Base-by-base conservation (phyloP, 2,329 filamentous ascomycete species). In the Microsporum ferrugineum region DNA sequence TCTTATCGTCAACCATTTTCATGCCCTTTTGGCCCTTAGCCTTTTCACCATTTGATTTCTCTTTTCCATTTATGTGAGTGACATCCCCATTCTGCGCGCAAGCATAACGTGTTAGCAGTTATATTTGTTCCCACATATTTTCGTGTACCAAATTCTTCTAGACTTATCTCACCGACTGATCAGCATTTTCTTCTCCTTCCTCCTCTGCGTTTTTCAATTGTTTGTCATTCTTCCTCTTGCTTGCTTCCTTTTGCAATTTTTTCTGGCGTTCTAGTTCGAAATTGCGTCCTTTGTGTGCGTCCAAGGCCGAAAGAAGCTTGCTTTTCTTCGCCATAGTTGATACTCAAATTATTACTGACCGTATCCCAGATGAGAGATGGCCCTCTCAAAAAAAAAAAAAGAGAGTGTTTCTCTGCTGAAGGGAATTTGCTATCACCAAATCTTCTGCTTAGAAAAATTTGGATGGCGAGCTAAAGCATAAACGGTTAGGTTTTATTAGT, bases 221-320 rank as follows among this genome's bases (percentile, higher is more conserved):
- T 66, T 43, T 43, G 5, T 43, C 39, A 23, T 23, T 23, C 14
- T 78, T 79, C 63, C 67, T 73, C 66, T 79, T 79, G 65, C 77
- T 75, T n/a, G 71, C 76, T 60, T 73, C 70, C 77, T 71, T 80
- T 63, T 72, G 75, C 69, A 86, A 78, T 76, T 87, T 88, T 71
- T 85, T 84, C 72, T 92, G 88, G 73, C 88, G 85, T 73, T 92
- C 88, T 59, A 89, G 80, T 65, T 87, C 86, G 64, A 88, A 87
- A 67, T 94, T 87, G 56, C 81, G 76, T 34, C 83, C 82, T 69
- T 82, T 79, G 62, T 82, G 75, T 59, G 78, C 76, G 66, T 85
- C 81, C 27, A 86, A 78, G 55, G 83, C 82, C 51, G 77, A 72
- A 62, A 84, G 78, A 55, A 86, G 74, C 70, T 84, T 85, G 65